Base-by-base conservation (phyloP, 73 alveolate species). In the Symbiodinium pilosum region DNA sequence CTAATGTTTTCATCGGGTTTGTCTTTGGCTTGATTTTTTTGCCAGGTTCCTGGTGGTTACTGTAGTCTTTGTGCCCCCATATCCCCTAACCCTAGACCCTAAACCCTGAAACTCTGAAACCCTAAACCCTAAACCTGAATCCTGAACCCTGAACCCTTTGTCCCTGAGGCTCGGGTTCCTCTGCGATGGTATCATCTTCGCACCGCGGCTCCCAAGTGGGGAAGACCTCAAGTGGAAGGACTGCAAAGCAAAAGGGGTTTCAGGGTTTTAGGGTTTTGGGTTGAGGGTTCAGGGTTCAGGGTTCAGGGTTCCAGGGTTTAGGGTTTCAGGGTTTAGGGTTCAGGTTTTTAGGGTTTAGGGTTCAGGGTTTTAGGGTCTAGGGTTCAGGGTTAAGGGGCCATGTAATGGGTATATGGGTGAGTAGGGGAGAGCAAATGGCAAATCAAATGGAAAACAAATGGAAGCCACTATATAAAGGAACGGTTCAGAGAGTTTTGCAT, bases 221-320 rank as follows among this genome's bases (percentile, higher is more conserved):
- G 12, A 9, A 38, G 81, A 64, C 81, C 81, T 64, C 38, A 64
- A 64, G 81, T 64, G 81, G 81, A 64, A 64, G 81, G 81, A 64
- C 38, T 6, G 34, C 68, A n/a, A n/a, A n/a, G n/a, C n/a, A 16
- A 1, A 2, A 51, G 68, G 68, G 12, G 12, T 47, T 47, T 47
- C 26, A 32, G 73, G 14, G 34, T 8, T 56, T 56, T 56, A 16
- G n/a, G 73, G 14, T 56, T 56, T 56, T 16, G 73, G 73, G 73
- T 56, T 56, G 6, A 56, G 73, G 73, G 73, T 2, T 18, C 11
- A 5, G 75, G 32, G 75, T 1, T 56, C 28, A 26, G 32, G 75
- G 75, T 18, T 56, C 36, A 56, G 75, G 75, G 75, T 47, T 47
- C n/a, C 26, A 47, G 59, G 59, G 59, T 47, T 47, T 47, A 47